Evolutionary conservation across 148 eudicot genomes (phyloP), one percentile per base, ranked within the genome.

Genomic region (Vaccinium myrtillus): DNA sequence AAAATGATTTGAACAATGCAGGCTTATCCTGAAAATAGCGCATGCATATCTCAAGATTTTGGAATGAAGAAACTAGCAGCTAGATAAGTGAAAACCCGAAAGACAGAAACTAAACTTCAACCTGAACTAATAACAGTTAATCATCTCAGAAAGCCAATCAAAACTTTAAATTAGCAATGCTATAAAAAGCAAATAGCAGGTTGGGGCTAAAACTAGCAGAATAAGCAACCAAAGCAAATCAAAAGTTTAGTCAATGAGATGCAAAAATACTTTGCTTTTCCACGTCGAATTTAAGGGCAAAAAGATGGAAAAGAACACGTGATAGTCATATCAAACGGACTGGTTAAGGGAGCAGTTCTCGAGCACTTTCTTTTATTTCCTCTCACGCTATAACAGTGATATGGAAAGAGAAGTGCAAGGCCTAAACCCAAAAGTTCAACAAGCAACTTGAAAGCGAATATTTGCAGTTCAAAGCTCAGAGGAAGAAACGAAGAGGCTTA

Each of bases 11-110:
- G 88, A 97, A 97, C 56, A 97, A 86, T 83, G 98, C 94, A 19
- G 98, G 99, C 82, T 97, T 97, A 87, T 97, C 98, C 99, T 97
- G 93, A 79, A 87, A 87, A 48, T 53, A 43, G 83, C 63, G 67
- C 25, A 75, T 15, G 39, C 15, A 18, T 76, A 53, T 51, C 14
- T 27, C 39, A 55, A 21, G 65, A 23, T 75, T 73, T 39, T 30
- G 75, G 21, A 79, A 27, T 46, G 65, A 10, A 53, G 49, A 48
- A 6, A 61, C 4, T 59, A 78, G 48, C 19, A 53, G 54, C 65
- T 10, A 76, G 30, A 76, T 1, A 78, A 55, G 18, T 36, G 8
- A 4, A 23, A 80, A 50, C 15, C 2, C 3, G 1, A 14, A 13
- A 54, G 27, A 53, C 23, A 79, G 61, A 79, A 36, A 79, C 21